Evolutionary conservation across 2,329 filamentous ascomycete species (phyloP), one percentile per base, ranked within the genome.

Genomic region (Penicillium sp.): DNA sequence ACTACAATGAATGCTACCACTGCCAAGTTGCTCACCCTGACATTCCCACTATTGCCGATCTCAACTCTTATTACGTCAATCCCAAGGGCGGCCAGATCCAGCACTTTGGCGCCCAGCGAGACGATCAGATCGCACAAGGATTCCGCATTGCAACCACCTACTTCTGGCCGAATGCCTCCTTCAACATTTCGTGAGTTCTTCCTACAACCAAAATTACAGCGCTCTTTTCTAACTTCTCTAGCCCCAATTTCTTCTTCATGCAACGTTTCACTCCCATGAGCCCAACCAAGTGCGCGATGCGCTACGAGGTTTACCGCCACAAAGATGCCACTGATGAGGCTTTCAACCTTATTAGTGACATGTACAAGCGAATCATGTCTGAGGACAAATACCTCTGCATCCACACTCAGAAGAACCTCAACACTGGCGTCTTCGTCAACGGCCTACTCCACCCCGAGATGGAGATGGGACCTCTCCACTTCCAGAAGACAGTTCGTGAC

Each of bases 331-430:
- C 75, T n/a, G 80, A 87, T 19, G 82, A 82, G 29, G 79, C 84
- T 54, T 88, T 88, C 66, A 72, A 78, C 5, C 66, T 77, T 46
- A 83, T 87, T 69, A 81, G 78, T 68, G 70, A 80, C 54, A 83
- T 86, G 66, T 88, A 87, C 77, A 86, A 85, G 73, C 82, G 83
- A 31, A 81, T 88, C 71, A 83, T 87, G 82, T 79, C 79, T 1
- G 86, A 88, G 67, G 85, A 88, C 72, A 87, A 87, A 66, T 77
- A 81, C 19, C 79, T 87, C n/a, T 87, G 84, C 72, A 73, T 79
- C 57, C 76, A 76, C 11, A 79, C 83, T 0, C 85, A 88, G 67
- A 78, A 78, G 69, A 88, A 87, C 68, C 76, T 88, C 59, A 82
- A 83, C 66, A 75, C 80, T 0, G 84, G 85, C 6, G 78, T 86